These are phyloP conservation scores for Penicillium mononematosum DNA, from an alignment of 495 filamentous ascomycete genomes.

Conservation along the genomic window DNA sequence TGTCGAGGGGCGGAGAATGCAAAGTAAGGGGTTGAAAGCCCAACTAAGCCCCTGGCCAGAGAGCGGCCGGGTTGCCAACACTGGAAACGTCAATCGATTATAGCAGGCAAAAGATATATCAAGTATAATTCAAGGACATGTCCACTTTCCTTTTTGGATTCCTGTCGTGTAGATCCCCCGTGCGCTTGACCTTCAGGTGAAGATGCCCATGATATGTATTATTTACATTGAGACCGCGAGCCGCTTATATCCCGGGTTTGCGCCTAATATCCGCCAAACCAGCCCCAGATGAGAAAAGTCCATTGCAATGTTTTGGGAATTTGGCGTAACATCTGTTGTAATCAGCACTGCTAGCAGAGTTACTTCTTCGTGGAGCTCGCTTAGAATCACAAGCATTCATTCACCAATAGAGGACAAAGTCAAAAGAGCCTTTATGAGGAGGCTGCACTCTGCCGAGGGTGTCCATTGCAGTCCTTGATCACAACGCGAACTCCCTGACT, in stretches of 20 bases:
- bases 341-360: too few relatives aligned
- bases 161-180: not conserved
- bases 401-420: not conserved
- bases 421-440: not conserved
- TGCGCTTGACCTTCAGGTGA: not conserved
- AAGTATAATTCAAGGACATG: not conserved
- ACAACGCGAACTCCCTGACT: conserved; percentile 17
- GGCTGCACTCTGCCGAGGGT: not conserved
- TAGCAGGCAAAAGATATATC: not conserved
- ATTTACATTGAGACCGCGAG: not conserved
- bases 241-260: not conserved
- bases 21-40: conserved; percentile 7
- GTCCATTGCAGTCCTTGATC: conserved; percentile 6
- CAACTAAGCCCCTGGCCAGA: not conserved
- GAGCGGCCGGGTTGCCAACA: not conserved
- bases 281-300: not conserved
- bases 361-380: not conserved
- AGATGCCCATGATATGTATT: not conserved
- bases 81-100: not conserved
- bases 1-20: not conserved
- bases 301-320: too few relatives aligned
- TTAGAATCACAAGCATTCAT: not conserved
- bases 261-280: conserved; percentile 3
- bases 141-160: not conserved
- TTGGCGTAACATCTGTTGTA: not conserved